Base-by-base conservation (phyloP, 2,329 filamentous ascomycete genomes). In the Botryotinia narcissicola region DNA sequence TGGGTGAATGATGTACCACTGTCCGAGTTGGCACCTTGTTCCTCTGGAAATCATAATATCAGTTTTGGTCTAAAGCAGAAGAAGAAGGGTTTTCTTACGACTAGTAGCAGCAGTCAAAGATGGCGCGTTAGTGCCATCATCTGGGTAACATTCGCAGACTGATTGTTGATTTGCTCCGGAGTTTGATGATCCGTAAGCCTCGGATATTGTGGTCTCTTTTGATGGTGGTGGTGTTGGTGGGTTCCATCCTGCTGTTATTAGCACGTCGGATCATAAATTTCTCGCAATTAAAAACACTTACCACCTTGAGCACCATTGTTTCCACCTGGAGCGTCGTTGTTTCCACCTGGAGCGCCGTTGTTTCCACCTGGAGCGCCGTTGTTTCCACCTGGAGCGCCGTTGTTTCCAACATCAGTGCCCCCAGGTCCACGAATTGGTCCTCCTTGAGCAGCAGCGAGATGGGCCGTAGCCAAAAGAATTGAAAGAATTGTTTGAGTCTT, bases 401-500 rank as follows among this genome's bases (percentile, higher is more conserved):
- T 42, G 40, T 42, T 42, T 42, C 40, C 40, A 42, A 42, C 40
- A 42, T 42, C 40, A 18, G 14, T 42, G 40, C 14, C 40, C 40
- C 40, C 40, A 48, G 44, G 18, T 29, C 4, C 51, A 57, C 51
- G 51, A 2, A 25, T 61, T 42, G 35, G 22, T 20, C n/a, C 54
- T 42, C 40, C 42, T 18, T 69, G 66, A 25, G 66, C 66, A 42
- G 1, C 37, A 25, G 37, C 66, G 20, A 69, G n/a, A 29, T 57
- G 66, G 35, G 66, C 66, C 18, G 66, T 69, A 44, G 66, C 66
- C 66, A 69, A 69, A 2, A 69, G 66, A 8, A 69, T 57, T 35
- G 16, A 9, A 25, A 69, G 18, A 69, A 69, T 10, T 0, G 20
- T 29, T 29, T 69, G 35, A 18, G n/a, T 37, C 48, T 57, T 69